These are phyloP conservation scores for Cercophora sp. DNA, from an alignment of 495 filamentous ascomycete genomes.

Conservation along the genomic window DNA sequence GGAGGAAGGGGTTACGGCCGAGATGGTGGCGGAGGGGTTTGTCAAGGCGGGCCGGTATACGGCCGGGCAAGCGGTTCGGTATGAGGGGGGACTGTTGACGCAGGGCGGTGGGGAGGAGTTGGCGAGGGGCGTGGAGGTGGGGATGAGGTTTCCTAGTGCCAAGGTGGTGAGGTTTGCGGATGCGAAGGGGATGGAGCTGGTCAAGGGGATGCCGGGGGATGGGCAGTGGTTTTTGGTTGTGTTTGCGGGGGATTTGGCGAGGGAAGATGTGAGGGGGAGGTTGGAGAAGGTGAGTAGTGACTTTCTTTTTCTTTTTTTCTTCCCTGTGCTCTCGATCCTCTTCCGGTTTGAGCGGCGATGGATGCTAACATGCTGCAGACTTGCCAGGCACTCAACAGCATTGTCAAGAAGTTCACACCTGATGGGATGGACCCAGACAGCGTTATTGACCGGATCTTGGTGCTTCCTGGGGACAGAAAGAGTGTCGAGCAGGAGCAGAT, in stretches of 20 bases:
- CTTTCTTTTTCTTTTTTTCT: neutral
- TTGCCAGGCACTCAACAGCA: too few relatives aligned
- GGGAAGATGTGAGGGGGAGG: constrained; percentile 24
- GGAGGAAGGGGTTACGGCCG: constrained; percentile 32
- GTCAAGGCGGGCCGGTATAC: constrained; percentile 59
- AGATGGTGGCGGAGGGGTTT: constrained; percentile 56
- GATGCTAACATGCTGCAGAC: too few relatives aligned
- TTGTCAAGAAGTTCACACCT: constrained; percentile 45
- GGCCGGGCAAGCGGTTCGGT: constrained; percentile 58
- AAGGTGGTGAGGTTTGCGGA: constrained; percentile 56
- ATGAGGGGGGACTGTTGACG: constrained; percentile 48
- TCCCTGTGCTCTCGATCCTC: too few relatives aligned
- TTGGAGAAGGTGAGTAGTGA: constrained; percentile 41
- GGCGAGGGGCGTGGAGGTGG: constrained; percentile 45
- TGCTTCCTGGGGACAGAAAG: constrained; percentile 51
- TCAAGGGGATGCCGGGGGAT: constrained; percentile 47
- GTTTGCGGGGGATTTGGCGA: constrained; percentile 51
- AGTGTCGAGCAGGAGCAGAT: constrained; percentile 57
- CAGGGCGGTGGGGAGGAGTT: constrained; percentile 24
- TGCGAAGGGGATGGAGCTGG: constrained; percentile 53
- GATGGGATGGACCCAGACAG: constrained; percentile 46
- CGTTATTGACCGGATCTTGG: constrained; percentile 57
- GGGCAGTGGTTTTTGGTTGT: constrained; percentile 59
- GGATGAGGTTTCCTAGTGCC: constrained; percentile 55
- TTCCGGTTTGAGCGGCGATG: too few relatives aligned